Base-by-base conservation (phyloP, 2,329 filamentous ascomycete species). In the Penicillium expansum region DNA sequence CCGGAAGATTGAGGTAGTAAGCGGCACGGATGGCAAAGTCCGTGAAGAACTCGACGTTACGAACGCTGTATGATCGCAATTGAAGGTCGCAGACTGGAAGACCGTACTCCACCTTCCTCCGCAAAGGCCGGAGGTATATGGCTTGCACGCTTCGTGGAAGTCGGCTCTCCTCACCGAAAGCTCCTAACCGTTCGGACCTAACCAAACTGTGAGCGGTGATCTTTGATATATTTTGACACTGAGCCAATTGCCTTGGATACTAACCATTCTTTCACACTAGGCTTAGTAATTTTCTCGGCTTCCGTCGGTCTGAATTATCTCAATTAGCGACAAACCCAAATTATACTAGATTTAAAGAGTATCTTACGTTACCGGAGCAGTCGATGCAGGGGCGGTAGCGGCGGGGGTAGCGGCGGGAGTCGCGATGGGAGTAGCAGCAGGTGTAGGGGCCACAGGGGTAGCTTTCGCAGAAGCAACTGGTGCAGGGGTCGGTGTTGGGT, bases 1-100 rank as follows among this genome's bases (percentile, higher is more conserved):
- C 92, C 10, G 92, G 89, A 2, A 99, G 86, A 18, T 89, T 86
- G 41, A 97, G 85, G 77, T 93, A 99, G 79, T 97, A 99, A 55
- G 94, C 94, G 4, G 92, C 92, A 63, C 94, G 90, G 54, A 97
- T 80, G 48, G 92, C 92, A 73, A 99, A 97, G 78, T 99, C 94
- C 75, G 88, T 83, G 72, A 96, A 97, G 78, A 97, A 92, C 69
- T 96, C 91, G 57, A 99, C 85, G 66, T 96, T 94, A 58, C 92
- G 91, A 35, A 92, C 81, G 68, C 84, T 92, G 81, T 91, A 99
- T 33, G 93, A 96, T 65, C 94, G 91, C 48, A 99, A 80, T 73
- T 99, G 94, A 33, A 99, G 86, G 73, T 97, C 88, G 79, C 91
- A 96, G 11, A 89, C 86, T 13, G 92, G 92, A 35, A 96, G 84